Conservation (phyloP, 345 rosid species). For the Melaleuca quinquenervia region DNA sequence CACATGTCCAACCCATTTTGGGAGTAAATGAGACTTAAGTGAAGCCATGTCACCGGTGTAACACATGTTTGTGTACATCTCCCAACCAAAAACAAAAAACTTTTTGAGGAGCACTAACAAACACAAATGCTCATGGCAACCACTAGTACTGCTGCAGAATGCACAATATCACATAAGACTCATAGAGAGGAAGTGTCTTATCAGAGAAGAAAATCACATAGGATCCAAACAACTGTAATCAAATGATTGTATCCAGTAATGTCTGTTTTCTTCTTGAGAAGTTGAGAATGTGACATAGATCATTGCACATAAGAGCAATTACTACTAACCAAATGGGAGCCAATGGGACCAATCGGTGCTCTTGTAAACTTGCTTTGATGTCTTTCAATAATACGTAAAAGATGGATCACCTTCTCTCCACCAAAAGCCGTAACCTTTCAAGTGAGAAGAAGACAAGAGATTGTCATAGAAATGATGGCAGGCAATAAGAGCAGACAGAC, state of each 20-base stretch:
- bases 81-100: background rate
- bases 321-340: slow-evolving; percentile 77
- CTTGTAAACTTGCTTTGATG: slow-evolving; percentile 36
- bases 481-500: background rate
- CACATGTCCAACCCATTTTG: background rate
- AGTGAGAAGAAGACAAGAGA: background rate
- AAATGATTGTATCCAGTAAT: background rate
- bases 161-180: background rate
- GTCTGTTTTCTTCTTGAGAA: background rate
- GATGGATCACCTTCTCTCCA: slow-evolving; percentile 69
- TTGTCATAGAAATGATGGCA: background rate
- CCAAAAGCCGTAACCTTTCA: slow-evolving; percentile 93
- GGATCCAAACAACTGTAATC: background rate
- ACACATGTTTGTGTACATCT: background rate
- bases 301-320: background rate
- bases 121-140: background rate
- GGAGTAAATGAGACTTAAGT: background rate
- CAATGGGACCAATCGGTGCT: slow-evolving; percentile 97
- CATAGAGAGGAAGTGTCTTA: background rate
- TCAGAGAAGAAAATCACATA: background rate
- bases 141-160: background rate
- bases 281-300: background rate
- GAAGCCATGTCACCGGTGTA: background rate
- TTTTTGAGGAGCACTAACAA: background rate
- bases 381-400: slow-evolving; percentile 68